Percentiles rank a stretch among this genome's conserved stretches.
These are phyloP conservation scores for Aspergillus ochraceoroseus DNA, from an alignment of 2,329 filamentous ascomycete species.

Conservation along the genomic window DNA sequence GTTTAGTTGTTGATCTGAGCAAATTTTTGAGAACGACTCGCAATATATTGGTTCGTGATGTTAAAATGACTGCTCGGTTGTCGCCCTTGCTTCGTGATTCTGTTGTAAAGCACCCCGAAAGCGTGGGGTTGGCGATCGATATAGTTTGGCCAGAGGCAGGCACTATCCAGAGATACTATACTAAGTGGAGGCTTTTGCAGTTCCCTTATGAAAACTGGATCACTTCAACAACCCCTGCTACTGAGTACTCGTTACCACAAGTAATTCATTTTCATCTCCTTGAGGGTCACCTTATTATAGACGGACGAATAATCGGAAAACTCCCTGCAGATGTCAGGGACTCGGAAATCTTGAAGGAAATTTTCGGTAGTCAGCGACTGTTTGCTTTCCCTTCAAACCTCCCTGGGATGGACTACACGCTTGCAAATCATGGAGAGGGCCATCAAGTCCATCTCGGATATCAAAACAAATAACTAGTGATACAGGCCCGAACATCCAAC, in stretches of 20 bases:
- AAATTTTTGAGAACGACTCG: slow-evolving; percentile 34
- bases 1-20: slow-evolving; percentile 37
- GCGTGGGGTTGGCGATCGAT: slow-evolving; percentile 37
- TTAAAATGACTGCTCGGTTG: slow-evolving; percentile 43
- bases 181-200: slow-evolving; percentile 22
- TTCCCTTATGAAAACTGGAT: slow-evolving; percentile 31
- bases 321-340: slow-evolving; percentile 52
- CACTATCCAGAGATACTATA: slow-evolving; percentile 17
- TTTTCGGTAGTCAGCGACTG: slow-evolving; percentile 54
- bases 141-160: slow-evolving; percentile 43
- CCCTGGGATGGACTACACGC: slow-evolving; percentile 51
- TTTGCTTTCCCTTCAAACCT: slow-evolving; percentile 49
- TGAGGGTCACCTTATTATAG: slow-evolving; percentile 48
- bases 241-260: slow-evolving; percentile 31
- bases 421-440: slow-evolving; percentile 35
- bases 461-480: slow-evolving; percentile 38
- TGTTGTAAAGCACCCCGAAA: slow-evolving; percentile 28
- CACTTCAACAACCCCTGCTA: slow-evolving; percentile 26
- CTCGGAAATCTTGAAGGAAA: slow-evolving; percentile 41
- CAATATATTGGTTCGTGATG: slow-evolving; percentile 46
- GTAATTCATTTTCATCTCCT: slow-evolving; percentile 45
- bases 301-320: slow-evolving; percentile 49
- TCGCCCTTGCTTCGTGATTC: slow-evolving; percentile 33
- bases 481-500: slow-evolving; percentile 40
- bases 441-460: slow-evolving; percentile 55